A percentile compares a stretch with the other conserved stretches of the same genome.
Conservation (phyloP, 306 rosid species). For the Pyrus bretschneideri region DNA sequence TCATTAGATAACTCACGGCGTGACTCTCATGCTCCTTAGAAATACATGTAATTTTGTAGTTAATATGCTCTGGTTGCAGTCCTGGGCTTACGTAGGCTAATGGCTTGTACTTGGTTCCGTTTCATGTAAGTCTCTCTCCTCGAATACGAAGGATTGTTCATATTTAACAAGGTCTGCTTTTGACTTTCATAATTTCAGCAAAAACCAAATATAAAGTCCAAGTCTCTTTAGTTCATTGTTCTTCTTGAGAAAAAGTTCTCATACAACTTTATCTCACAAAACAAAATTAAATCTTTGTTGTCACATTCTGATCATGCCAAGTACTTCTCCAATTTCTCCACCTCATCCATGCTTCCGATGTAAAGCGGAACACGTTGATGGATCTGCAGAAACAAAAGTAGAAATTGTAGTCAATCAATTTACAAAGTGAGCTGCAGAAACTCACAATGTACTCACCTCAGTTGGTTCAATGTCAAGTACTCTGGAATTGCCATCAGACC, state of each 20-base stretch:
- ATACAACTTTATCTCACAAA: conserved; percentile 13
- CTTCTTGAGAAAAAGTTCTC: conserved; percentile 4
- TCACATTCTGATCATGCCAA: conserved; percentile 45
- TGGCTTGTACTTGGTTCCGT: not conserved
- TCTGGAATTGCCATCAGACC: conserved; percentile 81
- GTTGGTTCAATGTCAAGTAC: conserved; percentile 77
- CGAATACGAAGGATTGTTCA: not conserved
- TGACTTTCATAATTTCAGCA: not conserved
- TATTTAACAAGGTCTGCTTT: not conserved
- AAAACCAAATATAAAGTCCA: not conserved
- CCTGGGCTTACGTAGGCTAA: conserved; percentile 1
- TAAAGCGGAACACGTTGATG: conserved; percentile 93
- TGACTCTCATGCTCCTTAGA: not conserved
- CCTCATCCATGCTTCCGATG: conserved; percentile 86
- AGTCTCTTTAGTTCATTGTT: conserved; percentile 12
- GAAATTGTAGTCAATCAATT: not conserved
- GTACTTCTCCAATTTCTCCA: conserved; percentile 86
- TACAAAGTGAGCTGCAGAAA: not conserved
- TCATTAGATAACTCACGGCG: not conserved
- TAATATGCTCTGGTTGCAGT: not conserved
- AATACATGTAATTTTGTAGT: not conserved
- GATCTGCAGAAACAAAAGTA: conserved; percentile 40
- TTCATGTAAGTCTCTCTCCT: not conserved
- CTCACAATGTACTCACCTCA: conserved; percentile 51
- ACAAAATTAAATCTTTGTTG: conserved; percentile 15